Evolutionary conservation across 2,329 filamentous ascomycete species (phyloP).

Genomic region (Paraphaeosphaeria sporulosa): DNA sequence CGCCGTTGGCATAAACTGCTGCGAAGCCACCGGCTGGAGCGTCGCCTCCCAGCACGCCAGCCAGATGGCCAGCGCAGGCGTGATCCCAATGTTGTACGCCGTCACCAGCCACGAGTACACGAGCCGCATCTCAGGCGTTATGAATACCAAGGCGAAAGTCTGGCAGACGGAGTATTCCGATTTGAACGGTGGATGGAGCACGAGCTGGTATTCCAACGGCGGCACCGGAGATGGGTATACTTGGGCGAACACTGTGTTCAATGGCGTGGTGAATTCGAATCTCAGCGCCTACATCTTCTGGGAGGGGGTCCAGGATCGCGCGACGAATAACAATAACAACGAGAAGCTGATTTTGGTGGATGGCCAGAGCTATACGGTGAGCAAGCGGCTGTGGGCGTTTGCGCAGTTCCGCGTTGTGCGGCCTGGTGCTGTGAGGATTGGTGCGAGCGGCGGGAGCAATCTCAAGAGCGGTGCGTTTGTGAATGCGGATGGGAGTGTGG

Average conservation of each 20-base stretch:
- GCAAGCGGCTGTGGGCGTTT: conserved; percentile 52
- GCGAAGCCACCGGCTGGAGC: conserved; percentile 55
- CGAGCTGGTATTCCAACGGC: conserved; percentile 58
- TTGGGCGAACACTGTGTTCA: conserved; percentile 64
- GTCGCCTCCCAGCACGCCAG: conserved; percentile 49
- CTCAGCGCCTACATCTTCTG: conserved; percentile 64
- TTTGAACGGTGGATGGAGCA: conserved; percentile 49
- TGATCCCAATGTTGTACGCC: conserved; percentile 49
- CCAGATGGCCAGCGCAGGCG: conserved; percentile 48
- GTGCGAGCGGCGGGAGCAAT: conserved; percentile 37
- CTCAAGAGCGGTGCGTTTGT: conserved; percentile 44
- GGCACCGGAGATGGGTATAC: conserved; percentile 61
- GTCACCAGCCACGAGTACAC: conserved; percentile 55
- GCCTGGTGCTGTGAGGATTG: conserved; percentile 50
- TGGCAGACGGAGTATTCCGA: conserved; percentile 64
- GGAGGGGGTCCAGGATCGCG: conserved; percentile 56
- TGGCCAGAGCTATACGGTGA: conserved; percentile 42
- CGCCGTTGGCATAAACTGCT: conserved; percentile 53
- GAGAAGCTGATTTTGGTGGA: conserved; percentile 48
- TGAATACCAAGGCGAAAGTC: conserved; percentile 53
- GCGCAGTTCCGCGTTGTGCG: conserved; percentile 51
- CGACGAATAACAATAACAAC: conserved; percentile 47
- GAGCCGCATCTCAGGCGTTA: conserved; percentile 49
- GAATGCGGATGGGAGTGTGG: conserved; percentile 44
- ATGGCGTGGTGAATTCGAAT: conserved; percentile 58